A percentile compares a stretch with the other conserved stretches of the same genome.
These are phyloP conservation scores for Zalaria obscura DNA, from an alignment of 2,329 filamentous ascomycete genomes.

Conservation along the genomic window DNA sequence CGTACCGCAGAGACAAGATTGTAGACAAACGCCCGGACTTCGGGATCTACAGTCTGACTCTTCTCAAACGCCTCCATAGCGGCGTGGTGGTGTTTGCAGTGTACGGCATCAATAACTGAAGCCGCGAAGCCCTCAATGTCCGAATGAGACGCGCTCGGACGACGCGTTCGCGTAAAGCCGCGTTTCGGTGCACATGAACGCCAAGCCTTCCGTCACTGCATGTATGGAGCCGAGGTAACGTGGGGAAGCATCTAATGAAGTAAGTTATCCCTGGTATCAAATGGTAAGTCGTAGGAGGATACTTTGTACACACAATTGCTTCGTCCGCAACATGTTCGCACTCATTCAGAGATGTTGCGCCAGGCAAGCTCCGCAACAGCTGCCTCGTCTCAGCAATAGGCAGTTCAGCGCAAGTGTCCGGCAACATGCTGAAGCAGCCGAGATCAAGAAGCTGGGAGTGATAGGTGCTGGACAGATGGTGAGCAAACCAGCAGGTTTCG, in stretches of 20 bases:
- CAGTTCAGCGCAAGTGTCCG: slow-evolving; percentile 51
- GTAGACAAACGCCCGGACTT: slow-evolving; percentile 85
- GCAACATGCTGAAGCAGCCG: slow-evolving; percentile 36
- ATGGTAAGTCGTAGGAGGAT: no score
- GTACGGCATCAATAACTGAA: no score
- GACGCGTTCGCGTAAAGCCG: not conserved
- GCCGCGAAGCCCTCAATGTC: no score
- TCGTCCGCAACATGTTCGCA: no score
- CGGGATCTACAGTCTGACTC: slow-evolving; percentile 54
- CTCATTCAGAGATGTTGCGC: not conserved
- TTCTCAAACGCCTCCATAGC: slow-evolving; percentile 16
- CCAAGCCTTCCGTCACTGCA: no score
- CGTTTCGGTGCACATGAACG: not conserved
- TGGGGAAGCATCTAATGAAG: no score
- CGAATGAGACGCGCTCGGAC: not conserved
- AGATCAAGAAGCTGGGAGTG: slow-evolving; percentile 80
- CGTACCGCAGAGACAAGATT: slow-evolving; percentile 81
- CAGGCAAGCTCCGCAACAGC: not conserved
- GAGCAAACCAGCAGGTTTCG: slow-evolving; percentile 5
- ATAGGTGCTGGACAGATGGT: slow-evolving; percentile 96
- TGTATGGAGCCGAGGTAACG: no score
- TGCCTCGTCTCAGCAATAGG: not conserved
- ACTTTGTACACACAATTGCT: no score
- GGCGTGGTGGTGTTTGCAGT: not conserved
- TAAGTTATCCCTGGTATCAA: no score